These are phyloP conservation scores for Candida taoyuanica DNA, from an alignment of 805 yeast species.

Conservation along the genomic window DNA sequence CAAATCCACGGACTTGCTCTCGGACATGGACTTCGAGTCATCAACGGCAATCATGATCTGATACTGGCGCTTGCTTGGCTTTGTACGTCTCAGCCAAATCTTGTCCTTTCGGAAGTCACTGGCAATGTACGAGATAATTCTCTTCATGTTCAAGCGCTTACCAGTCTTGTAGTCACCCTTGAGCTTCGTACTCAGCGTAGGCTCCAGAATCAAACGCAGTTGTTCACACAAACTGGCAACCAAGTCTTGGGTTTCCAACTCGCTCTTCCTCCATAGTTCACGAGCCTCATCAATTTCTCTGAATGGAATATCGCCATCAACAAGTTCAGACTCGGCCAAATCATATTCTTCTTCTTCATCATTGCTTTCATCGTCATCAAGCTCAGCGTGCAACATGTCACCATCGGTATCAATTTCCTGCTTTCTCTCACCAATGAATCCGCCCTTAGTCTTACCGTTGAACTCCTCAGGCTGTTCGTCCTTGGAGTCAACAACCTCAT, in stretches of 20 bases:
- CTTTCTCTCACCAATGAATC: conserved; percentile 45
- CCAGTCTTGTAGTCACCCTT: conserved; percentile 97
- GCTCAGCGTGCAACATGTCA: conserved; percentile 29
- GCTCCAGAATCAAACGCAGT: conserved; percentile 85
- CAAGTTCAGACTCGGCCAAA: conserved; percentile 20
- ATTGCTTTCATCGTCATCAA: conserved; percentile 22
- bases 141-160: conserved; percentile 92
- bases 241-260: conserved; percentile 78
- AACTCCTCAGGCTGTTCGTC: conserved; percentile 39
- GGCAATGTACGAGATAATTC: conserved; percentile 96
- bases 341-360: conserved; percentile 23
- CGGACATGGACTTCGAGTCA: conserved; percentile 97
- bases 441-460: conserved; percentile 47
- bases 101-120: conserved; percentile 96
- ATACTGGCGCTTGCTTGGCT: conserved; percentile 95
- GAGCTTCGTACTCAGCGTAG: conserved; percentile 92
- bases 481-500: conserved; percentile 27
- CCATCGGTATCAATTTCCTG: conserved; percentile 30
- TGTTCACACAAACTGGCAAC: conserved; percentile 90
- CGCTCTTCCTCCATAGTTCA: conserved; percentile 78
- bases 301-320: conserved; percentile 32
- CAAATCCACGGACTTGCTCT: conserved; percentile 80
- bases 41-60: conserved; percentile 97
- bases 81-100: conserved; percentile 96
- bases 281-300: conserved; percentile 62